Evolutionary conservation across 106 monocot species (phyloP).

Genomic region (Apostasia ramifera): DNA sequence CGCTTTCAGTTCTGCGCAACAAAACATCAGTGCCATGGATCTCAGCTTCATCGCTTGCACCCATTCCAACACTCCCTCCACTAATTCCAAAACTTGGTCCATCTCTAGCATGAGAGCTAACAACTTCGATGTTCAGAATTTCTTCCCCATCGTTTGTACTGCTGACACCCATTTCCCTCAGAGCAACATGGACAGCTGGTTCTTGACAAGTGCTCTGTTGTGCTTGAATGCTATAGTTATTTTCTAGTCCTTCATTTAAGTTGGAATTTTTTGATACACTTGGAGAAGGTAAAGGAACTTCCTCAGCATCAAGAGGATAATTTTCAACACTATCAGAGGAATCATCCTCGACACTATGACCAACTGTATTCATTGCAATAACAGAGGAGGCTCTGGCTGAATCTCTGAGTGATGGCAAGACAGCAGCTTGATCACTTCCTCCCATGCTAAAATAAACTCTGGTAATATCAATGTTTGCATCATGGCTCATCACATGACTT

Average conservation of each 20-base stretch:
- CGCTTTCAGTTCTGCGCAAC: constrained; percentile 52
- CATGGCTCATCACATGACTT: constrained; percentile 24
- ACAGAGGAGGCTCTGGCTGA: constrained; percentile 85
- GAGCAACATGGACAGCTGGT: constrained; percentile 55
- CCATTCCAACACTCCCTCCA: constrained; percentile 94
- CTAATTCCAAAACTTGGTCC: constrained; percentile 80
- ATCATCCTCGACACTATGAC: constrained; percentile 45
- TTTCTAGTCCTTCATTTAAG: constrained; percentile 55
- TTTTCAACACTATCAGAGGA: constrained; percentile 98
- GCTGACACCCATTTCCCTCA: constrained; percentile 63
- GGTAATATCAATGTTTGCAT: constrained; percentile 51
- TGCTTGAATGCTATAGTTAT: constrained; percentile 74
- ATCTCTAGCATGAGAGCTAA: constrained; percentile 58
- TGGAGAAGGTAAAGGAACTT: constrained; percentile 52
- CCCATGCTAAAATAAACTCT: constrained; percentile 37
- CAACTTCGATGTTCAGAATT: constrained; percentile 68
- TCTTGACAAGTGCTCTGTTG: constrained; percentile 68
- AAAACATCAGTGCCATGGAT: constrained; percentile 80
- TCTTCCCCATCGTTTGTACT: constrained; percentile 88
- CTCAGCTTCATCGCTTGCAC: constrained; percentile 94
- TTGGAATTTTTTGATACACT: constrained; percentile 7
- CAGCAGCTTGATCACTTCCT: constrained; percentile 34
- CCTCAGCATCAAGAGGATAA: constrained; percentile 59
- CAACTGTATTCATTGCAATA: constrained; percentile 85
- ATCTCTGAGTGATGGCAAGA: constrained; percentile 43